Percentiles rank a stretch among this genome's conserved stretches.
phyloP scores from a whole-genome alignment of 225 moss, liverwort and hornwort species.

The Straminergon stramineum region DNA sequence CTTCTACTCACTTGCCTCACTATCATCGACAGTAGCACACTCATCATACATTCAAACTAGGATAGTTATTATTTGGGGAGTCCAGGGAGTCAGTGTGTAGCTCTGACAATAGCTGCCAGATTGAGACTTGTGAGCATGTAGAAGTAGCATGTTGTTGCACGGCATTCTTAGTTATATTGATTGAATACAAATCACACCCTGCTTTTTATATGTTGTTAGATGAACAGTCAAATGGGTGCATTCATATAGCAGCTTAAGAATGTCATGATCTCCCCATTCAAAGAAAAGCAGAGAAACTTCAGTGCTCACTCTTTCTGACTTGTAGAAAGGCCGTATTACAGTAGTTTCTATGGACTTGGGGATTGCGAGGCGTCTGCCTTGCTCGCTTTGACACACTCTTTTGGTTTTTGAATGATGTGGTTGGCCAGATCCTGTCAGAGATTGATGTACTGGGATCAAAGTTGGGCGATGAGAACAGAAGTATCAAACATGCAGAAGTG shows the following conservation, averaged over 20 bases:
- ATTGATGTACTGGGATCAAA: slow-evolving; percentile 6
- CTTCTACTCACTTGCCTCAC: neutral
- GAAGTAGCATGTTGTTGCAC: neutral
- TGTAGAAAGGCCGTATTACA: neutral
- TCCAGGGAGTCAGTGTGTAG: neutral
- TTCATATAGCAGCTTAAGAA: neutral
- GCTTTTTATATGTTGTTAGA: neutral
- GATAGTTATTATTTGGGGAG: neutral
- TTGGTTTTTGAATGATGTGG: neutral
- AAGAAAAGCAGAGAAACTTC: neutral
- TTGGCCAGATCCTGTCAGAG: slow-evolving; percentile 3
- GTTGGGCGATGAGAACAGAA: neutral
- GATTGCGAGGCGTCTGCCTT: neutral
- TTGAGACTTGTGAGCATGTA: neutral
- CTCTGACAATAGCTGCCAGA: neutral
- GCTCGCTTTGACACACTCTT: neutral
- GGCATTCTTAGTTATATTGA: neutral
- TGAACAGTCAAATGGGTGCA: neutral
- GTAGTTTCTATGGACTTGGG: neutral
- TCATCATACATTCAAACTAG: neutral
- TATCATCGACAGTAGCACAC: neutral
- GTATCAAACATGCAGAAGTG: neutral
- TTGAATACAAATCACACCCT: neutral
- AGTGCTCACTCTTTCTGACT: neutral
- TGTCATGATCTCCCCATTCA: neutral